A percentile compares a stretch with the other conserved stretches of the same genome.
Evolutionary conservation across 2,329 filamentous ascomycete genomes (phyloP).

Genomic region (Neonectria ditissima): DNA sequence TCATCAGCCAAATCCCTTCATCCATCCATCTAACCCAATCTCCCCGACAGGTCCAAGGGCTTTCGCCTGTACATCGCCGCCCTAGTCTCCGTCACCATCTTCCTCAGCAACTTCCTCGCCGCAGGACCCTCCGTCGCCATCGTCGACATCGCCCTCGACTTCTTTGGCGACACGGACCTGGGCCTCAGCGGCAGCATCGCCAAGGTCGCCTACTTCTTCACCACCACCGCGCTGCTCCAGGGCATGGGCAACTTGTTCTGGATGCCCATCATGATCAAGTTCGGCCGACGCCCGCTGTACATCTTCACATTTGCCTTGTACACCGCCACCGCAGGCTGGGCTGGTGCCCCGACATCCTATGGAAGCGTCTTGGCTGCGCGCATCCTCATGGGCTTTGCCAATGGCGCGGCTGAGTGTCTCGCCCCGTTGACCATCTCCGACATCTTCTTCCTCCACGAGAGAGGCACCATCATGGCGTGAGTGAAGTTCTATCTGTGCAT

Average conservation of each 20-base stretch:
- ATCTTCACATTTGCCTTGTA: conserved; percentile 29
- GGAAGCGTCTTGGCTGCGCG: conserved; percentile 26
- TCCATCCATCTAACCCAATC: not conserved
- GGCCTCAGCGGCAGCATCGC: conserved; percentile 24
- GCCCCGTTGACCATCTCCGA: conserved; percentile 63
- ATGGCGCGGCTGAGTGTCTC: conserved; percentile 38
- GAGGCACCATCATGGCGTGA: conserved; percentile 61
- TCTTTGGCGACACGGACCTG: conserved; percentile 22
- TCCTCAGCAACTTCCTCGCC: conserved; percentile 32
- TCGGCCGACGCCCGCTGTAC: conserved; percentile 29
- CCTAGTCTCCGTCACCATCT: conserved; percentile 30
- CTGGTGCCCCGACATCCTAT: conserved; percentile 24
- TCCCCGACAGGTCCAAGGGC: conserved; percentile 48
- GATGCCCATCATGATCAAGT: conserved; percentile 35
- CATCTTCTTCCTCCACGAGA: conserved; percentile 66
- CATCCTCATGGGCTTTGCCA: conserved; percentile 31
- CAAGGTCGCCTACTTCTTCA: conserved; percentile 33
- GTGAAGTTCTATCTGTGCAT: conserved; percentile 28
- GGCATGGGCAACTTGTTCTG: conserved; percentile 32
- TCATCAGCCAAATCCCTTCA: not conserved
- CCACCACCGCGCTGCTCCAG: conserved; percentile 28
- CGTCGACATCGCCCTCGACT: conserved; percentile 25
- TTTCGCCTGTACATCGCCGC: conserved; percentile 31
- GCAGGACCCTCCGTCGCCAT: conserved; percentile 31
- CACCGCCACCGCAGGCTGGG: conserved; percentile 25